phyloP scores from a whole-genome alignment of 371 early-diverging fungal genomes.

The Apophysomyces variabilis region DNA sequence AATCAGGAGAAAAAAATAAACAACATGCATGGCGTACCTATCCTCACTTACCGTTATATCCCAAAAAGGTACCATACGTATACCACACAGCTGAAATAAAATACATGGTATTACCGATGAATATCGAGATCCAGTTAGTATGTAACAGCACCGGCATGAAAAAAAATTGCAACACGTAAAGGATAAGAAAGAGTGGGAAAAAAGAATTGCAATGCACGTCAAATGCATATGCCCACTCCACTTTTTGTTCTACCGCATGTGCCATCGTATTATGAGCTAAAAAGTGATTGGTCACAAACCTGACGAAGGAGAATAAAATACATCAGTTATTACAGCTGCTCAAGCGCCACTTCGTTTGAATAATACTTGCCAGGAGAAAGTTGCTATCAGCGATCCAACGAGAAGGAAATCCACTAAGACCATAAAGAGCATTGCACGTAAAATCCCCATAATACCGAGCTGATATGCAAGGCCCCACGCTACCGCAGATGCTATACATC shows the following conservation, averaged over 20 bases:
- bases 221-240: constrained; percentile 93
- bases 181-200: constrained; percentile 79
- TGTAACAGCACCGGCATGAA: constrained; percentile 78
- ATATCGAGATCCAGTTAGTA: constrained; percentile 73
- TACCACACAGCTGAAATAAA: constrained; percentile 77
- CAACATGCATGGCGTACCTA: not conserved
- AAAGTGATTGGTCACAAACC: constrained; percentile 82
- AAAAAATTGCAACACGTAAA: constrained; percentile 90
- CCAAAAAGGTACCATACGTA: constrained; percentile 84
- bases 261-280: constrained; percentile 72
- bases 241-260: constrained; percentile 83
- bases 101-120: constrained; percentile 88
- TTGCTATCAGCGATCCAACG: constrained; percentile 70
- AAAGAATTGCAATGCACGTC: constrained; percentile 95
- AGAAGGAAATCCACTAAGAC: constrained; percentile 76
- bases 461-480: constrained; percentile 78
- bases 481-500: constrained; percentile 63
- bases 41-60: constrained; percentile 73
- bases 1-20: constrained; percentile 10
- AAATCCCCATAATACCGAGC: constrained; percentile 59
- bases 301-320: constrained; percentile 10
- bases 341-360: not conserved
- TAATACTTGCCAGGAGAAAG: constrained; percentile 67
- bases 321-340: not conserved
- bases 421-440: constrained; percentile 74